phyloP scores from a whole-genome alignment of 139 green algal species.

The Chlorella sp. region DNA sequence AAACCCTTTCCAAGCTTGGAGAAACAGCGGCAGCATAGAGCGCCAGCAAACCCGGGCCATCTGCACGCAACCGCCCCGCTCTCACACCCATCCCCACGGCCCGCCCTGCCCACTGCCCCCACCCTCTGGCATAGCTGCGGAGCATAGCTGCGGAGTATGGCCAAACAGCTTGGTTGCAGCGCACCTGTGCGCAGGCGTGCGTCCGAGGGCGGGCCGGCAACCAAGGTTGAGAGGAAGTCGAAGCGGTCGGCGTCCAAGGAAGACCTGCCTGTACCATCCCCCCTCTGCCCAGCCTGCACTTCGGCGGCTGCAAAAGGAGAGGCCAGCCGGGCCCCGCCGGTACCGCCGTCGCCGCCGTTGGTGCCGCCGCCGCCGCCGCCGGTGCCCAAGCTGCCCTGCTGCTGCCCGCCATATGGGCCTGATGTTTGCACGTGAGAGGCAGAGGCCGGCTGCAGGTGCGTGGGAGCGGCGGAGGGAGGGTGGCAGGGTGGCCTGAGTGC shows the following conservation, averaged over 20 bases:
- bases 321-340: not conserved
- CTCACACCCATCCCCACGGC: too few relatives aligned
- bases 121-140: too few relatives aligned
- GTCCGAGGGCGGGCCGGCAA: not conserved
- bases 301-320: not conserved
- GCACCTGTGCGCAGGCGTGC: not conserved
- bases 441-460: not conserved
- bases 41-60: too few relatives aligned
- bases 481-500: too few relatives aligned
- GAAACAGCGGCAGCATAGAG: too few relatives aligned
- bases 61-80: too few relatives aligned
- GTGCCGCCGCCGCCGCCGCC: not conserved
- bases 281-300: not conserved
- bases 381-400: not conserved
- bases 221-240: slow-evolving; percentile 2
- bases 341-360: not conserved
- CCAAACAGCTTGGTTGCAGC: too few relatives aligned
- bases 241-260: not conserved
- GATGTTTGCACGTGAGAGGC: too few relatives aligned
- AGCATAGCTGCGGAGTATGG: not conserved
- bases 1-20: too few relatives aligned
- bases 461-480: too few relatives aligned
- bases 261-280: not conserved
- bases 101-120: too few relatives aligned
- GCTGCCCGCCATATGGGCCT: not conserved